A percentile compares a stretch with the other conserved stretches of the same genome.
These are phyloP conservation scores for Termitomyces eurrhizus DNA, from an alignment of 768 basidiomycete genomes.

Conservation along the genomic window DNA sequence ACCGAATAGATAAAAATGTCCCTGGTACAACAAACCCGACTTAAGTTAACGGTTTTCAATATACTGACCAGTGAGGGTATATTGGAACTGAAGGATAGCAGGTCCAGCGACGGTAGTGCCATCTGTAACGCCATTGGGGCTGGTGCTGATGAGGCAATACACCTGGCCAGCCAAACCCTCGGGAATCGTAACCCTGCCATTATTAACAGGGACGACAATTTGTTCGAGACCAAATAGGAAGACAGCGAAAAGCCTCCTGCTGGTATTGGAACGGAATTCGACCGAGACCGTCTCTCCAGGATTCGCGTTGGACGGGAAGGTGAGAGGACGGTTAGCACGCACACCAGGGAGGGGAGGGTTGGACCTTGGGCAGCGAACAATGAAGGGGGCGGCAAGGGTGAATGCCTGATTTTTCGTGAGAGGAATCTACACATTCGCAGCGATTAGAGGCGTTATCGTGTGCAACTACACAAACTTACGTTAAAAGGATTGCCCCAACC, in stretches of 20 bases:
- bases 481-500: constrained; percentile 14
- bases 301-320: constrained; percentile 17
- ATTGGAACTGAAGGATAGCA: constrained; percentile 11
- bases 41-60: background rate
- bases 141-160: constrained; percentile 10
- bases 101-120: constrained; percentile 12
- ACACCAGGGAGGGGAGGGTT: constrained; percentile 43
- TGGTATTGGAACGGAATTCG: background rate
- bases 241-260: constrained; percentile 4
- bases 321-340: constrained; percentile 45
- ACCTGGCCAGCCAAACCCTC: constrained; percentile 8
- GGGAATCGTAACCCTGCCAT: constrained; percentile 10
- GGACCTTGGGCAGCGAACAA: constrained; percentile 43
- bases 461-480: background rate
- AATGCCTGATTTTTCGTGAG: constrained; percentile 28
- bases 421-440: constrained; percentile 20
- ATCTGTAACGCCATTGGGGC: constrained; percentile 8
- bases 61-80: constrained; percentile 2
- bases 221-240: constrained; percentile 11
- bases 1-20: background rate
- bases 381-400: constrained; percentile 37
- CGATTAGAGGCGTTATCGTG: background rate
- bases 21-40: background rate
- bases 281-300: constrained; percentile 10
- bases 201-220: constrained; percentile 6